Conservation (phyloP, 768 basidiomycete species). For the Podaxis sp. region DNA sequence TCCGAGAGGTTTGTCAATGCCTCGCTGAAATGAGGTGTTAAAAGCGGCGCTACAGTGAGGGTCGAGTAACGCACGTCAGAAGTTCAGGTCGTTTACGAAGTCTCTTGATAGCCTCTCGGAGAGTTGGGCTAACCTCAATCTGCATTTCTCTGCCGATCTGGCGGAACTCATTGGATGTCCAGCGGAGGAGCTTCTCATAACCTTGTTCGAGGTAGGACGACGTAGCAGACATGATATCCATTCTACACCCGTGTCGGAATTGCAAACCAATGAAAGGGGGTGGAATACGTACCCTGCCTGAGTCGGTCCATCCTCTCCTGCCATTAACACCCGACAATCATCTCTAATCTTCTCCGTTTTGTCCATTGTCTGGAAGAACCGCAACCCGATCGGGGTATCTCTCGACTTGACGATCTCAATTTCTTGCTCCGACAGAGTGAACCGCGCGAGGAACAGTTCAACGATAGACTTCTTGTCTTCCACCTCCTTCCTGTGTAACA, state of each 20-base stretch:
- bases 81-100: conserved; percentile 79
- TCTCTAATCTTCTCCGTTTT: conserved; percentile 78
- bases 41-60: not conserved
- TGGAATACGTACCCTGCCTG: conserved; percentile 58
- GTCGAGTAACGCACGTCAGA: conserved; percentile 50
- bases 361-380: conserved; percentile 86
- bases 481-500: conserved; percentile 54
- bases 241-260: conserved; percentile 36
- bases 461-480: conserved; percentile 75
- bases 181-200: conserved; percentile 86
- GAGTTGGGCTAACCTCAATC: conserved; percentile 60
- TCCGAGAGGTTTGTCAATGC: conserved; percentile 73
- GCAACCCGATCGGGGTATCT: conserved; percentile 69
- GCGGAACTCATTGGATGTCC: conserved; percentile 83
- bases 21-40: conserved; percentile 41
- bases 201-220: conserved; percentile 83
- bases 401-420: conserved; percentile 72
- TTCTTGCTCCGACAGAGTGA: conserved; percentile 79
- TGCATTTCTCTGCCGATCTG: conserved; percentile 72
- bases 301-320: conserved; percentile 78
- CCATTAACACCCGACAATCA: conserved; percentile 85
- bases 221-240: conserved; percentile 87
- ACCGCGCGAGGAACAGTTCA: conserved; percentile 74
- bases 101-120: conserved; percentile 72
- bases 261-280: not conserved